Base-by-base conservation (phyloP, 1,284 basidiomycete species). In the Puccinia horiana region DNA sequence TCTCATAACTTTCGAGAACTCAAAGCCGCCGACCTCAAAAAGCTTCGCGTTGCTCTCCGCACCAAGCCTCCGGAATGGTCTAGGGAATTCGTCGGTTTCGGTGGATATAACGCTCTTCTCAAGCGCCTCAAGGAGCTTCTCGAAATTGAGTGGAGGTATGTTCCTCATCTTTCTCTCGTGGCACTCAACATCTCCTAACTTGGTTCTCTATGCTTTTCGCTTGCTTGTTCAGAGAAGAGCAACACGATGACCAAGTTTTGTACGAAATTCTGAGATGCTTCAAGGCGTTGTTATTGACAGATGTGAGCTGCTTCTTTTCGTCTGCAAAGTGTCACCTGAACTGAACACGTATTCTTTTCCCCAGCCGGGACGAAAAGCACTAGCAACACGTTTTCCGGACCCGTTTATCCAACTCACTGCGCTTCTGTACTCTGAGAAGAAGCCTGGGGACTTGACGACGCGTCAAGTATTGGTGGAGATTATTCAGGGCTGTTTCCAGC, bases 391-490 rank as follows among this genome's bases (percentile, higher is more conserved):
- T 35, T 92, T 92, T 76, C 95, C 96, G 0, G 91, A 91, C 0
- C 97, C 97, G 0, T 98, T 95, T 86, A 89, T 90, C 0, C 92
- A 94, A 83, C 89, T 99, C 12, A 90, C 95, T 18, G 88, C 91
- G 2, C 90, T 99, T 2, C 89, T 99, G 3, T 98, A 94, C 87
- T 96, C 94, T 0, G 96, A 98, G 88, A 98, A 98, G 89, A 96
- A 95, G 86, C 96, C 96, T 0, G 96, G 96, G 58, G 96, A 99
- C 77, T 89, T 98, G 1, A 90, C 91, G 0, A 93, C 94, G 4
- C 91, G 96, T 56, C 94, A 96, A 86, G 90, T 98, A 75, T 94
- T 99, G 76, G 88, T 94, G 76, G 96, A 99, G 82, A 88, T 97
- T 20, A 89, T 96, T 61, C 88, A 92, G 20, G 90, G 93, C 77